A percentile compares a stretch with the other conserved stretches of the same genome.
Conservation (phyloP, 1,139 yeast genomes). For the Lodderomyces margitis region DNA sequence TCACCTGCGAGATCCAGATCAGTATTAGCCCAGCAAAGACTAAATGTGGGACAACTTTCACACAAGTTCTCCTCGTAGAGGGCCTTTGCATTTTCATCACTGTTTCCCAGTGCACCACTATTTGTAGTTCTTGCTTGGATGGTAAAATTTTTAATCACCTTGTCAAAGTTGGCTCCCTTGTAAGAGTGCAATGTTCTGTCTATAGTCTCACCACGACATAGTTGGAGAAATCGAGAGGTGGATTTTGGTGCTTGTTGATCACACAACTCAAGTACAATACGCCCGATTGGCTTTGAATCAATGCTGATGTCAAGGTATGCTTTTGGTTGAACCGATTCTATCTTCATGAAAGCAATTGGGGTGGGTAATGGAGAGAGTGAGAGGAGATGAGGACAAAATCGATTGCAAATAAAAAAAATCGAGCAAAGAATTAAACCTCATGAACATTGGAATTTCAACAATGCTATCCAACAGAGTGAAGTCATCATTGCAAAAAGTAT, state of each 20-base stretch:
- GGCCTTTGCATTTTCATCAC: slow-evolving; percentile 16
- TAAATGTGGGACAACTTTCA: slow-evolving; percentile 47
- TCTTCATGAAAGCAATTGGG: slow-evolving; percentile 25
- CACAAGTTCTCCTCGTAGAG: slow-evolving; percentile 64
- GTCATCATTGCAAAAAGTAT: not conserved
- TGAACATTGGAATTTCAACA: too few relatives aligned
- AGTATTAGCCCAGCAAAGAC: slow-evolving; percentile 74
- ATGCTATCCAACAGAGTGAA: not conserved
- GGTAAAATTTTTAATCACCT: slow-evolving; percentile 73
- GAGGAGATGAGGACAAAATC: too few relatives aligned
- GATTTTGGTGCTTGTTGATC: slow-evolving; percentile 59
- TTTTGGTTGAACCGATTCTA: slow-evolving; percentile 29
- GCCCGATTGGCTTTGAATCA: slow-evolving; percentile 47
- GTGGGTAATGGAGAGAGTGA: not conserved
- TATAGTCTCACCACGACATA: slow-evolving; percentile 38
- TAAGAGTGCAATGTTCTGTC: slow-evolving; percentile 27
- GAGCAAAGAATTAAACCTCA: not conserved
- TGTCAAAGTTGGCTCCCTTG: slow-evolving; percentile 54
- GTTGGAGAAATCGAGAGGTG: slow-evolving; percentile 47
- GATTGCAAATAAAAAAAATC: not conserved
- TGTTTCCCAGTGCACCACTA: slow-evolving; percentile 28
- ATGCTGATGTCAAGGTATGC: slow-evolving; percentile 62
- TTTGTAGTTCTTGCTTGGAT: slow-evolving; percentile 72
- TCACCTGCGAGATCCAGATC: slow-evolving; percentile 55
- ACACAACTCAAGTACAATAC: slow-evolving; percentile 62